These are phyloP conservation scores for Plasmodium sp. DNA, from an alignment of 169 alveolate genomes.

Conservation along the genomic window DNA sequence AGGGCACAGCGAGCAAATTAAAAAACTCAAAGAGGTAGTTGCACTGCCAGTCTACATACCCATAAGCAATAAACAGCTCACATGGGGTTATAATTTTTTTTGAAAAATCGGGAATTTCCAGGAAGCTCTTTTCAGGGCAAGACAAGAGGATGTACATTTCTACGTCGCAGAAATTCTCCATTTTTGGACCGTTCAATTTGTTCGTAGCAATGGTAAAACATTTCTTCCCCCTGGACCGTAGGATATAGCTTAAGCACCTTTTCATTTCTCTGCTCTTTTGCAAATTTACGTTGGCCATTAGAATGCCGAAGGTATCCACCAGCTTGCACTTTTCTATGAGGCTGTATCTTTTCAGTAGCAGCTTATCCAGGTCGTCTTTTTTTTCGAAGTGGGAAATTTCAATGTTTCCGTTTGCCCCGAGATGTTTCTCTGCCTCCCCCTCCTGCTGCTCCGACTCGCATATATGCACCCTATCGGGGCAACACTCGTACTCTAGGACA, in stretches of 20 bases:
- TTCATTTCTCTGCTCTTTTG: slow-evolving; percentile 59
- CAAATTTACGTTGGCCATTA: slow-evolving; percentile 71
- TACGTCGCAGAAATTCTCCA: slow-evolving; percentile 80
- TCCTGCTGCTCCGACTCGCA: background rate
- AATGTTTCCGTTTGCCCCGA: background rate
- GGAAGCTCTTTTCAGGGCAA: slow-evolving; percentile 76
- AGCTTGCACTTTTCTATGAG: slow-evolving; percentile 77
- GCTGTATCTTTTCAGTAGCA: slow-evolving; percentile 73
- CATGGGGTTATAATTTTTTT: slow-evolving; percentile 77
- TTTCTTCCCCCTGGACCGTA: slow-evolving; percentile 66
- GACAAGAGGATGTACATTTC: slow-evolving; percentile 79
- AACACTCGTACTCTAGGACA: slow-evolving; percentile 9
- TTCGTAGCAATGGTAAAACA: slow-evolving; percentile 76
- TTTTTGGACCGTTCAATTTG: slow-evolving; percentile 80
- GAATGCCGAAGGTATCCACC: slow-evolving; percentile 76
- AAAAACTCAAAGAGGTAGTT: slow-evolving; percentile 75
- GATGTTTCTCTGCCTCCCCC: background rate
- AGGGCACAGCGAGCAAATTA: slow-evolving; percentile 19
- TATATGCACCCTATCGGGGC: slow-evolving; percentile 5
- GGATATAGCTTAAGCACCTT: slow-evolving; percentile 31
- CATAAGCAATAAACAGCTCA: slow-evolving; percentile 81
- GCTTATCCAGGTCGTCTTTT: slow-evolving; percentile 7
- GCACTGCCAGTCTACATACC: slow-evolving; percentile 77
- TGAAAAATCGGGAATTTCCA: slow-evolving; percentile 66
- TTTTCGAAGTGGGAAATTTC: background rate